These are phyloP conservation scores for Debaryomycetaceae sp. DNA, from an alignment of 1,139 yeast species.

Conservation along the genomic window DNA sequence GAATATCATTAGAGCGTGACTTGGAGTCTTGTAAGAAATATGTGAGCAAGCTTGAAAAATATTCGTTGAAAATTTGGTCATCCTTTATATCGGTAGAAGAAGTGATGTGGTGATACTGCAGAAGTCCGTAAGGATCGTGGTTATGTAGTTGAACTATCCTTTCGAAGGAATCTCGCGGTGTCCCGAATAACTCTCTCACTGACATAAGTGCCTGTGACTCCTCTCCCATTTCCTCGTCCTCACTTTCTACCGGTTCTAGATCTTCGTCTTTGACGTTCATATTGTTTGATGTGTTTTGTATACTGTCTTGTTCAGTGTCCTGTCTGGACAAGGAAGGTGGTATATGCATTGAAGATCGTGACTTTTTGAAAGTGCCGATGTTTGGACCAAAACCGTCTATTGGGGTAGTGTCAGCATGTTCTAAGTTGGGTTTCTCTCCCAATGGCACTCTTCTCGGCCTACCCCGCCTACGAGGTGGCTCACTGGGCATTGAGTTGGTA, in stretches of 20 bases:
- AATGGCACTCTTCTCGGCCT: constrained; percentile 42
- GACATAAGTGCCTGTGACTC: constrained; percentile 37
- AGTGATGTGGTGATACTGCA: constrained; percentile 16
- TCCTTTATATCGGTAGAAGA: constrained; percentile 17
- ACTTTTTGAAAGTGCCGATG: constrained; percentile 24
- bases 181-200: constrained; percentile 43
- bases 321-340: constrained; percentile 32
- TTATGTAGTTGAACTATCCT: constrained; percentile 18
- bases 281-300: constrained; percentile 32
- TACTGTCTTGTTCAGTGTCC: constrained; percentile 43
- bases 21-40: constrained; percentile 37
- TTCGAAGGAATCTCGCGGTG: constrained; percentile 40
- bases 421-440: constrained; percentile 24
- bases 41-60: constrained; percentile 33
- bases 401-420: constrained; percentile 31
- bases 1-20: constrained; percentile 19
- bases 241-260: constrained; percentile 33
- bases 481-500: constrained; percentile 19
- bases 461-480: constrained; percentile 44
- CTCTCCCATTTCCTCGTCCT: constrained; percentile 19
- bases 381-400: constrained; percentile 24
- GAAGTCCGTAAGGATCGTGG: constrained; percentile 22
- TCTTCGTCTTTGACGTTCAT: constrained; percentile 38
- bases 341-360: constrained; percentile 11
- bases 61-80: constrained; percentile 30